These are phyloP conservation scores for Picochlorum sp. DNA, from an alignment of 139 green algal genomes.

Conservation along the genomic window DNA sequence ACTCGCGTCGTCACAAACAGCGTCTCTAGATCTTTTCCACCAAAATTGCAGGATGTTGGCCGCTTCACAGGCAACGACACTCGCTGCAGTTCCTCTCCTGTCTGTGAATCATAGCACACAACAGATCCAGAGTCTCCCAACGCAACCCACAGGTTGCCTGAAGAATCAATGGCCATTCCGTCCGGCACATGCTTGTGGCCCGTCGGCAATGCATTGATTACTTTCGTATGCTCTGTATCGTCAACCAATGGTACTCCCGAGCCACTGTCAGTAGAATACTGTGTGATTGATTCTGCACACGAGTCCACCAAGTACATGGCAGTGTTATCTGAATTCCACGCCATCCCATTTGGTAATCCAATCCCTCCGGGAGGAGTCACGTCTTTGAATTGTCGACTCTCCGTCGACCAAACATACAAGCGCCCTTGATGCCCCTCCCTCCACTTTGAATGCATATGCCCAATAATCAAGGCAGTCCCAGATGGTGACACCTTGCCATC, in stretches of 20 bases:
- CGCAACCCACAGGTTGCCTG: conserved; percentile 56
- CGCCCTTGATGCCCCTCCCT: conserved; percentile 27
- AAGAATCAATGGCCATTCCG: conserved; percentile 49
- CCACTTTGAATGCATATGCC: conserved; percentile 37
- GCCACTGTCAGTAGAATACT: conserved; percentile 22
- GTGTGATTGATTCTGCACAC: conserved; percentile 12
- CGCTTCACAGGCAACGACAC: conserved; percentile 36
- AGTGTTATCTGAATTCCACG: conserved; percentile 19
- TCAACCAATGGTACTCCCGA: conserved; percentile 12
- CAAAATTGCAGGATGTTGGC: conserved; percentile 43
- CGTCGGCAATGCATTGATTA: conserved; percentile 1
- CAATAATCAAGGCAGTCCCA: conserved; percentile 29
- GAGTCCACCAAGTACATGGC: conserved; percentile 38
- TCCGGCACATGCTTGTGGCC: conserved; percentile 33
- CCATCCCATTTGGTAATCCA: conserved; percentile 41
- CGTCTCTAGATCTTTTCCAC: conserved; percentile 26
- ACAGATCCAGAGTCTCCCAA: conserved; percentile 45
- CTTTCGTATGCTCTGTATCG: background rate
- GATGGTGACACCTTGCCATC: conserved; percentile 40
- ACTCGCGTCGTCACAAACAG: conserved; percentile 46
- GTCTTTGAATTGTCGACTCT: background rate
- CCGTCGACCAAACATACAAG: conserved; percentile 25
- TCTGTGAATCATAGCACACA: conserved; percentile 35
- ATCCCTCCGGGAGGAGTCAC: conserved; percentile 6
- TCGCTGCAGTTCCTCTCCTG: conserved; percentile 33